Base-by-base conservation (phyloP, 352 stramenopile genomes). In the Thalassiosira mediterranea region DNA sequence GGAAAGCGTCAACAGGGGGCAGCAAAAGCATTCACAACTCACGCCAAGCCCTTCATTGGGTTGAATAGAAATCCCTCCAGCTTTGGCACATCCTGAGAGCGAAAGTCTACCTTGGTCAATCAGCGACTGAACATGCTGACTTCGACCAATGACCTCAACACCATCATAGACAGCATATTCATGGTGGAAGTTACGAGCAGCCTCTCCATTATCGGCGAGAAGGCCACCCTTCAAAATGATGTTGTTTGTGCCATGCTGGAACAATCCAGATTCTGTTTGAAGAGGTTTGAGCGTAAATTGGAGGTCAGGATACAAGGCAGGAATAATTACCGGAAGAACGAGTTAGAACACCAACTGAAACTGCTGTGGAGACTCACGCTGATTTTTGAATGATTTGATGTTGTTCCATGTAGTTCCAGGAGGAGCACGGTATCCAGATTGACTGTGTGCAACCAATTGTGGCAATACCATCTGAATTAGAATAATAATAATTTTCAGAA, bases 181-280 rank as follows among this genome's bases (percentile, higher is more conserved):
- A 13, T 73, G 64, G 46, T 58, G 37, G 13, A 73, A 73, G 53
- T 73, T 73, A 11, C 54, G 37, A 5, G 64, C 64, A 5, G 64
- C 52, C 54, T 73, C 37, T 3, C 46, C 5, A 40, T 81, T 81
- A 29, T 81, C 72, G 31, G 72, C 72, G 17, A 76, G 34, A n/a
- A 76, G 32, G 2, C 48, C 51, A 32, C 56, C 47, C 37, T 1
- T 51, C 7, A 81, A 54, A 1, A 31, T 25, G 17, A 81, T 72
- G 42, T 81, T 81, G 4, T 38, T 62, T 28, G 54, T 76, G 15
- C 57, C 52, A 19, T 76, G 72, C 32, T 76, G 66, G 60, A 76
- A 81, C 4, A 81, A 29, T 17, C 72, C 72, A n/a, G 48, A 40
- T 46, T 54, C 10, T 40, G 46, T 69, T 70, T 21, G 40, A 38